These are phyloP conservation scores for Penicillium freii DNA, from an alignment of 2,329 filamentous ascomycete genomes.

Conservation along the genomic window DNA sequence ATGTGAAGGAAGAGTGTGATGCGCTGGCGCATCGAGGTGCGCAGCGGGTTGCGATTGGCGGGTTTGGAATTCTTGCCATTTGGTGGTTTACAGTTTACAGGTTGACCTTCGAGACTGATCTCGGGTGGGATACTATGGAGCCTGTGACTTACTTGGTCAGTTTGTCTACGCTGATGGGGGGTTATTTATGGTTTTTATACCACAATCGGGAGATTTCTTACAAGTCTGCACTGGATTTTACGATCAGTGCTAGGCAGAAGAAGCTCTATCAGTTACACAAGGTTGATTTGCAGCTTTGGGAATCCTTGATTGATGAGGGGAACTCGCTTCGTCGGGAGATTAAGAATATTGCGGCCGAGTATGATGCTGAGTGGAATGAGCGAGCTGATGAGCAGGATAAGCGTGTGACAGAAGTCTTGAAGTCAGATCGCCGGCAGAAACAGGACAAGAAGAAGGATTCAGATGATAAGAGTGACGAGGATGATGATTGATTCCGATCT, in stretches of 20 bases:
- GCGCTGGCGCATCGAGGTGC: constrained; percentile 71
- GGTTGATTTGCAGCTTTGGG: constrained; percentile 76
- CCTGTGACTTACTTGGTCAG: constrained; percentile 86
- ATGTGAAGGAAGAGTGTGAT: constrained; percentile 80
- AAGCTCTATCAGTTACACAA: constrained; percentile 72
- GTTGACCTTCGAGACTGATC: constrained; percentile 65
- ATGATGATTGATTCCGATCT: constrained; percentile 27
- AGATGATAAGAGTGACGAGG: constrained; percentile 24
- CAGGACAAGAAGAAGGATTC: constrained; percentile 31
- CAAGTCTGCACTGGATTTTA: constrained; percentile 81
- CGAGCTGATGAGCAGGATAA: constrained; percentile 67
- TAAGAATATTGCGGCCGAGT: constrained; percentile 75
- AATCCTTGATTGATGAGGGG: constrained; percentile 72
- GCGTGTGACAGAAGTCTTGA: constrained; percentile 53
- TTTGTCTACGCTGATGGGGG: constrained; percentile 80
- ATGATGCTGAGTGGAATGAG: constrained; percentile 89
- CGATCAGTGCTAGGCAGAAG: constrained; percentile 73
- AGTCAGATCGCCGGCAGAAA: constrained; percentile 48
- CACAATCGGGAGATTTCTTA: constrained; percentile 88
- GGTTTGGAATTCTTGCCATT: constrained; percentile 67
- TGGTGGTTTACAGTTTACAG: constrained; percentile 84
- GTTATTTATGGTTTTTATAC: constrained; percentile 91
- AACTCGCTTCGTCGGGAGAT: constrained; percentile 77
- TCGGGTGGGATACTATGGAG: constrained; percentile 89
- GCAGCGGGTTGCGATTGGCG: constrained; percentile 74